Conservation (phyloP, 805 yeast species). For the Wickerhamiella parazyma region DNA sequence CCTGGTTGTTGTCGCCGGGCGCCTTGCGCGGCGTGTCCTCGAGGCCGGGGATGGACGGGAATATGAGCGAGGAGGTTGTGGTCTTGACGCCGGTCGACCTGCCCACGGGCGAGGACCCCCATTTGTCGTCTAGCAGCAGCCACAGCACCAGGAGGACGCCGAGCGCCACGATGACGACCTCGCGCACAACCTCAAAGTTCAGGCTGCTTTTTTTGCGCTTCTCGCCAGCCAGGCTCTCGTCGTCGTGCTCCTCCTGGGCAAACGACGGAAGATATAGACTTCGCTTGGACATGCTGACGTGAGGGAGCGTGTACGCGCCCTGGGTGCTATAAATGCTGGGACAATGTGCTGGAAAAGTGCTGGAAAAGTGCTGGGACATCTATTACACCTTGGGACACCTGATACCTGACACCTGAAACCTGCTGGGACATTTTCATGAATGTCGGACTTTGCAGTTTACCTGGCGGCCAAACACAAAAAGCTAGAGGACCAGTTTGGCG, state of each 20-base stretch:
- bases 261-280: slow-evolving; percentile 5
- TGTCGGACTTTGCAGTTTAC: slow-evolving; percentile 37
- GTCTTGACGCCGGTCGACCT: slow-evolving; percentile 6
- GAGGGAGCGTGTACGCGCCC: too few species aligned
- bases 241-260: slow-evolving; percentile 14
- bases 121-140: slow-evolving; percentile 18
- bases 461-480: slow-evolving; percentile 46
- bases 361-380: too few species aligned
- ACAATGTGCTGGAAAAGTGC: too few species aligned
- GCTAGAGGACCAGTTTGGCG: slow-evolving; percentile 36
- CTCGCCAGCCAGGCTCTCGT: slow-evolving; percentile 5
- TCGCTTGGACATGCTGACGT: slow-evolving; percentile 4
- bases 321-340: too few species aligned
- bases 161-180: slow-evolving; percentile 17
- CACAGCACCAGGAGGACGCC: slow-evolving; percentile 20
- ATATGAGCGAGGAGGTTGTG: slow-evolving; percentile 16
- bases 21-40: slow-evolving; percentile 18
- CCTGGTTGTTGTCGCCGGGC: slow-evolving; percentile 23
- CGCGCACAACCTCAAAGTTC: slow-evolving; percentile 18
- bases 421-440: slow-evolving; percentile 1
- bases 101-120: not conserved
- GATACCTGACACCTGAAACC: too few species aligned
- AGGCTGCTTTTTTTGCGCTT: slow-evolving; percentile 11
- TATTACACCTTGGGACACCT: too few species aligned
- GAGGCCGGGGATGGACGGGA: slow-evolving; percentile 18